Conservation (phyloP, 768 basidiomycete genomes). For the Lentinula guzmanii region DNA sequence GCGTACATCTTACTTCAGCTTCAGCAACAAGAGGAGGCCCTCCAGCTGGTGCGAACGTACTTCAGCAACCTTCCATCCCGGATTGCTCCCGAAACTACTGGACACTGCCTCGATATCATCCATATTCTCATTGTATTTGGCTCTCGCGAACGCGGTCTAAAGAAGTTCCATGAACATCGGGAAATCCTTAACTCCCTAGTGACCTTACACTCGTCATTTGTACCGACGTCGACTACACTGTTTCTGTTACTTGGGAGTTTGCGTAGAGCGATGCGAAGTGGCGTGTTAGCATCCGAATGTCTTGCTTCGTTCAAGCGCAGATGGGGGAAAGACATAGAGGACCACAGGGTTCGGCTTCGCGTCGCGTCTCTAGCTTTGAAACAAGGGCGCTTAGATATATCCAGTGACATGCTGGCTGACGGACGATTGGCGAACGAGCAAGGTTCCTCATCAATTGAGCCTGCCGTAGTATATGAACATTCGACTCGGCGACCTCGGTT, state of each 20-base stretch:
- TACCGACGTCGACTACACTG: constrained; percentile 55
- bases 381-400: constrained; percentile 55
- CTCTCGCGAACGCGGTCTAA: constrained; percentile 28
- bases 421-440: background rate
- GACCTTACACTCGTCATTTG: constrained; percentile 38
- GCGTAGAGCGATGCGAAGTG: constrained; percentile 41
- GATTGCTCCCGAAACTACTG: constrained; percentile 27
- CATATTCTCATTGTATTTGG: constrained; percentile 39
- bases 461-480: background rate
- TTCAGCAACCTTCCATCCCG: constrained; percentile 40
- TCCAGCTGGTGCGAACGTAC: constrained; percentile 41
- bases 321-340: constrained; percentile 54
- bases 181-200: constrained; percentile 40
- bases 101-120: constrained; percentile 45
- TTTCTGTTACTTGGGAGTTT: constrained; percentile 53
- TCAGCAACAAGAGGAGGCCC: constrained; percentile 31
- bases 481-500: constrained; percentile 14
- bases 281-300: constrained; percentile 43
- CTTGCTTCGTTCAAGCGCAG: constrained; percentile 37
- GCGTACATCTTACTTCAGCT: constrained; percentile 41
- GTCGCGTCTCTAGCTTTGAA: constrained; percentile 55
- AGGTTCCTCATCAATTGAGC: background rate
- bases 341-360: constrained; percentile 54
- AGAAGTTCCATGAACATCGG: constrained; percentile 37
- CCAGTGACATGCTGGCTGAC: constrained; percentile 20